phyloP scores from a whole-genome alignment of 306 rosid genomes.

The Castanospermum australe region DNA sequence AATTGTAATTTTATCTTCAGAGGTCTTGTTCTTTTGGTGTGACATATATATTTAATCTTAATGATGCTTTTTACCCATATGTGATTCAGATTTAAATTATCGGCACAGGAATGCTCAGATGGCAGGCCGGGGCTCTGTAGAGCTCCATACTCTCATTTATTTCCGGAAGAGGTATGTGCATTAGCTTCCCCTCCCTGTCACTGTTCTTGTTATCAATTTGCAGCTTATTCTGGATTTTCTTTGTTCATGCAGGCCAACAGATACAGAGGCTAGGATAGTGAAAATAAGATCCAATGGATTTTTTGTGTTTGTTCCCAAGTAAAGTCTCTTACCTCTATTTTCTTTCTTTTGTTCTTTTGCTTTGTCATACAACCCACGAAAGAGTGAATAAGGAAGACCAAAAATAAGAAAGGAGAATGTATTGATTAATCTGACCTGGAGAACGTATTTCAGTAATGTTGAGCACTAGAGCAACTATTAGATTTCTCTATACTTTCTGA shows the following conservation, averaged over 20 bases:
- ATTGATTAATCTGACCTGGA: background rate
- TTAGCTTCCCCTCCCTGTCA: background rate
- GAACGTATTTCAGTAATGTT: background rate
- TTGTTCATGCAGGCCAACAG: constrained; percentile 72
- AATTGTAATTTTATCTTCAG: constrained; percentile 1
- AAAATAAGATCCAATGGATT: constrained; percentile 95
- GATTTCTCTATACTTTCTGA: background rate
- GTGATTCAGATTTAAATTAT: constrained; percentile 81
- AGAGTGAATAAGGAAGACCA: background rate
- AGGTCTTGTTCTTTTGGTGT: constrained; percentile 5
- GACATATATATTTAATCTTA: background rate
- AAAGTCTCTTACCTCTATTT: constrained; percentile 33
- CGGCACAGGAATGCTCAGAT: constrained; percentile 96
- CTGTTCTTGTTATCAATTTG: background rate
- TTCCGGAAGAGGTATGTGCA: constrained; percentile 70
- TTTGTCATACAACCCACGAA: background rate
- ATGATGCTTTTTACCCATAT: constrained; percentile 12
- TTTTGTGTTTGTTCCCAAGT: constrained; percentile 96
- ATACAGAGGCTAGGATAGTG: constrained; percentile 89
- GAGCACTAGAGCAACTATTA: constrained; percentile 8
- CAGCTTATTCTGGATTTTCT: constrained; percentile 30
- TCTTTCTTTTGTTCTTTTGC: background rate
- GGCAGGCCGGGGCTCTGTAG: constrained; percentile 95
- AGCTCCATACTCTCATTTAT: constrained; percentile 81
- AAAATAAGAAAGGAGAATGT: background rate